Base-by-base conservation (phyloP, 1,139 yeast genomes). In the Candida mesenterica region DNA sequence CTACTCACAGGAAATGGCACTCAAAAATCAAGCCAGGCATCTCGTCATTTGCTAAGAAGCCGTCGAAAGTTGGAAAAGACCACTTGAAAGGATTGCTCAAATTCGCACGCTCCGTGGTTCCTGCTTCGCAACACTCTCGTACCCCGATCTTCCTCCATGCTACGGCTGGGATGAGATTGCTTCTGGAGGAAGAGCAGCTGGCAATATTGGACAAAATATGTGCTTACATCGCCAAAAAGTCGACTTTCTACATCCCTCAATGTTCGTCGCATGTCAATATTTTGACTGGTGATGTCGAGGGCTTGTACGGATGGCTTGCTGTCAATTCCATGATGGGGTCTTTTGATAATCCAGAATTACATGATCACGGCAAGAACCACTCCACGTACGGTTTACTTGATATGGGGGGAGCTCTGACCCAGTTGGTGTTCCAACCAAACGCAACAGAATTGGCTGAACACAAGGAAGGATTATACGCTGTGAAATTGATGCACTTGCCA, bases 401-500 rank as follows among this genome's bases (percentile, higher is more conserved):
- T 46, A 82, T 87, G 89, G 95, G 95, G 3, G 95, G 95, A 0
- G 94, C 94, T 0, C 82, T 92, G 2, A 82, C 95, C 1, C 95
- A 87, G 53, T 77, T 87, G 24, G 86, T 88, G 1, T 86, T 84
- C 54, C 84, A 78, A 45, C 94, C 95, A 0, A 75, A 77, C 48
- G 40, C 61, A 14, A 66, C 82, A 0, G 86, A 81, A 43, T 62
- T 67, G 10, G 61, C 57, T 5, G 77, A 75, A 38, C 83, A 81
- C 46, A 55, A 65, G 35, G 77, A 79, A 37, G 76, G 75, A 34
- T 57, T 85, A 38, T 77, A 74, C 49, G 62, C 63, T 25, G 57
- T 86, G 2, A 65, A 67, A 14, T 59, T 85, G 30, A 62, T 75
- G 22, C 61, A 69, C 13, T 45, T 74, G 14, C 68, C 30, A 4